phyloP scores from a whole-genome alignment of 345 rosid genomes.

The Gossypioides kirkii region DNA sequence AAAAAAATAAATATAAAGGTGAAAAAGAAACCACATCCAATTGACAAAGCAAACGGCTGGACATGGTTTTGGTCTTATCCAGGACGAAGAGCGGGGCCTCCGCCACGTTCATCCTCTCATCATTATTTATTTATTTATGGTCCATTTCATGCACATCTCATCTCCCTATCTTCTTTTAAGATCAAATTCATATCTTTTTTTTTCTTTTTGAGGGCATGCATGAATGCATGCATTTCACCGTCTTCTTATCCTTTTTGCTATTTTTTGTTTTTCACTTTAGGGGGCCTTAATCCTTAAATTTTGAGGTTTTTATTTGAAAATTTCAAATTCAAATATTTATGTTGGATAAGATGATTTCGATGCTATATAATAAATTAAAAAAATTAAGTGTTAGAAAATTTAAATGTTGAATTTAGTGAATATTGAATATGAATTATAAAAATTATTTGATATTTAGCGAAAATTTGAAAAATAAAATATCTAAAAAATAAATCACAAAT shows the following conservation, averaged over 20 bases:
- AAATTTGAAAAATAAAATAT: too few relatives aligned
- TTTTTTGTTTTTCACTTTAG: neutral
- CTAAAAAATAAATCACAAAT: too few relatives aligned
- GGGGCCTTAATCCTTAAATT: neutral
- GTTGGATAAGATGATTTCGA: too few relatives aligned
- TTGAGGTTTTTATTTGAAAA: neutral
- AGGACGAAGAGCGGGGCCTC: neutral
- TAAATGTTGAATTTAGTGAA: too few relatives aligned
- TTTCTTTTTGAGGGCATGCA: neutral
- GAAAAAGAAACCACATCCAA: slow-evolving; percentile 7
- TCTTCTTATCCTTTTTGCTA: neutral
- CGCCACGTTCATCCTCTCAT: neutral
- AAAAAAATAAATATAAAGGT: neutral
- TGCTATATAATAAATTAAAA: too few relatives aligned
- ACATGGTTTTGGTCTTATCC: slow-evolving; percentile 33
- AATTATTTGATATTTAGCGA: too few relatives aligned
- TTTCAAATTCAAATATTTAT: too few relatives aligned
- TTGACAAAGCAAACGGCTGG: slow-evolving; percentile 18
- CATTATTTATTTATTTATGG: too few relatives aligned
- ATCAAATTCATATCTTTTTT: neutral
- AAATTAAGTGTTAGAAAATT: too few relatives aligned
- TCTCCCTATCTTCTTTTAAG: neutral
- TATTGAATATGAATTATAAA: too few relatives aligned
- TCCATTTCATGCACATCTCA: neutral
- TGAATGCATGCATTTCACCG: neutral